Base-by-base conservation (phyloP, 2,329 filamentous ascomycete genomes). In the Nemania sp. region DNA sequence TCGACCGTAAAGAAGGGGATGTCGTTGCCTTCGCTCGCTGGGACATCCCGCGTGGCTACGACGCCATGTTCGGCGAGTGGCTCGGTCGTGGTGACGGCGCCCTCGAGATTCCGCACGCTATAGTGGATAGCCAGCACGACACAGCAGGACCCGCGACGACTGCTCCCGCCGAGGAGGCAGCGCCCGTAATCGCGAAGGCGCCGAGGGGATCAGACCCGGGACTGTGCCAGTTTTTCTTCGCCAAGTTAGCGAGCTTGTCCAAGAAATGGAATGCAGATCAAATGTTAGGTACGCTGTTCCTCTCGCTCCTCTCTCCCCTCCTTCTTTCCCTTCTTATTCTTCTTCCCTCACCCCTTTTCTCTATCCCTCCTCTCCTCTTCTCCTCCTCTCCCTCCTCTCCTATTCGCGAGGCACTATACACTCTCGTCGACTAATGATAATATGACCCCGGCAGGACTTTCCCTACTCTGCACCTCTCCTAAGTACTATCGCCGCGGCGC, bases 401-500 rank as follows among this genome's bases (percentile, higher is more conserved):
- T 41, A 13, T 26, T 27, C 56, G 11, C 18, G 1, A 3, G 5
- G 41, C 41, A 6, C n/a, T n/a, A 45, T 7, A 6, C 13, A 18
- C 41, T 20, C n/a, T 45, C n/a, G 15, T 45, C 4, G n/a, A 45
- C n/a, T 8, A 45, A 45, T 43, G 13, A 52, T 15, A 55, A n/a
- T n/a, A 49, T 8, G 27, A 13, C n/a, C 15, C 15, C 24, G 41
- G 63, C 43, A 82, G 80, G 78, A 5, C 76, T 81, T 7, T 76
- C 79, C 11, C 72, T 83, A 5, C 73, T 83, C 11, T 77, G 71
- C 49, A 80, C 79, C 2, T 71, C 75, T 20, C 78, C 80, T 4
- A 72, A 71, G 11, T 79, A 81, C 60, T 76, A 80, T 56, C 72
- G 78, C 27, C 76, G 74, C 51, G 80, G 82, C 0, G 74, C 80